Evolutionary conservation across 2,329 filamentous ascomycete species (phyloP), one percentile per base, ranked within the genome.

Genomic region (Penicillium sp.): DNA sequence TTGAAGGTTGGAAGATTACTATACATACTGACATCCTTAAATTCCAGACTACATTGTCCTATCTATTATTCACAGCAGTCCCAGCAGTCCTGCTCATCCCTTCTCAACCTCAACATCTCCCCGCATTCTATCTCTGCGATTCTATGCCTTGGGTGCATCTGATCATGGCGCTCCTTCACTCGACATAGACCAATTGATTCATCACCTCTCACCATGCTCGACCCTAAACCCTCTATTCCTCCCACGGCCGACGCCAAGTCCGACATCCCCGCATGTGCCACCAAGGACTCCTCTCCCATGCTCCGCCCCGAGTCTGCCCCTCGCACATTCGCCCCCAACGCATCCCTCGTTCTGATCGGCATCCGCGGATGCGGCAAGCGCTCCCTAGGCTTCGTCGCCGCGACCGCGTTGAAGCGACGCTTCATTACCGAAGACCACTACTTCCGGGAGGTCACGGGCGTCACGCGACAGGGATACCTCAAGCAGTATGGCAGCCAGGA

Each of bases 401-500:
- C 75, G 16, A 71, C 75, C 0, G 74, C 74, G 16, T 62, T 78
- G 39, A 76, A 75, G 43, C 68, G 75, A 50, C 72, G 74, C 31
- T 76, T 77, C 45, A 72, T 78, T 22, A 78, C 75, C 9, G 75
- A 76, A 60, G 75, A 78, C 54, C 73, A 77, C 57, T 78, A 73
- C 57, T 78, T 78, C 55, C 74, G 73, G 45, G 72, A 73, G 40
- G 61, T 72, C n/a, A 77, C 75, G 4, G 74, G 75, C 3, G 52
- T 73, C 31, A 72, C 74, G 34, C 71, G 75, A 45, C 74, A 76
- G 53, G 75, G 76, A 50, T 78, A 73, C 44, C 66, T 78, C 35
- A 72, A 73, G 59, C 59, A 60, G 20, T 65, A 73, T 56, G 75
- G 75, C 31, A 73, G 71, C 55, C 74, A 76, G 51, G 71, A 75